phyloP scores from a whole-genome alignment of 768 basidiomycete species.

The Tylopilus subfusipes region DNA sequence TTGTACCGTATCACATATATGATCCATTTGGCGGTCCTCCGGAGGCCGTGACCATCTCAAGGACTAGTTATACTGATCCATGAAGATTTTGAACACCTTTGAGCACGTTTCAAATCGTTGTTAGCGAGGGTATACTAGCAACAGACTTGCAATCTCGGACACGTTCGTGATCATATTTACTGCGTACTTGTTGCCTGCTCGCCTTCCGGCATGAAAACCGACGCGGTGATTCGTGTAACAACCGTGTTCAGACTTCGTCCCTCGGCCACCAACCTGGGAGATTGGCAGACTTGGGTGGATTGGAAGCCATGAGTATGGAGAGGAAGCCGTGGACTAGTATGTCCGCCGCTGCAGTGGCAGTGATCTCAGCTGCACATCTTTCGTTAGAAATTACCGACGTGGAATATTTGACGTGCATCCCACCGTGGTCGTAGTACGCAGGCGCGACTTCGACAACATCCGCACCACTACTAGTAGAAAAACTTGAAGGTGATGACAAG shows the following conservation, averaged over 20 bases:
- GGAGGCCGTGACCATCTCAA: background rate
- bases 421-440: slow-evolving; percentile 28
- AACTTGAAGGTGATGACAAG: background rate
- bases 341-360: slow-evolving; percentile 42
- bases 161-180: background rate
- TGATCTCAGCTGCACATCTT: slow-evolving; percentile 33
- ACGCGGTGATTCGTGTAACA: background rate
- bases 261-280: slow-evolving; percentile 8
- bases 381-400: slow-evolving; percentile 4
- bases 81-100: background rate
- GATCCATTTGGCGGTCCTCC: background rate
- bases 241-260: slow-evolving; percentile 21
- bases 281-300: slow-evolving; percentile 20
- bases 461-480: slow-evolving; percentile 22
- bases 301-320: slow-evolving; percentile 34
- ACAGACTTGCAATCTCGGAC: background rate
- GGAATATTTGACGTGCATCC: background rate
- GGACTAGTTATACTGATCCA: background rate
- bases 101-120: slow-evolving; percentile 47
- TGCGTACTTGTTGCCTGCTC: background rate
- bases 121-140: background rate
- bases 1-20: slow-evolving; percentile 18
- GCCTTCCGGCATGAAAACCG: background rate
- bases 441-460: slow-evolving; percentile 27
- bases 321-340: slow-evolving; percentile 46